Evolutionary conservation across 1,284 basidiomycete genomes (phyloP), one percentile per base, ranked within the genome.

Genomic region (Coniferiporia weirii): DNA sequence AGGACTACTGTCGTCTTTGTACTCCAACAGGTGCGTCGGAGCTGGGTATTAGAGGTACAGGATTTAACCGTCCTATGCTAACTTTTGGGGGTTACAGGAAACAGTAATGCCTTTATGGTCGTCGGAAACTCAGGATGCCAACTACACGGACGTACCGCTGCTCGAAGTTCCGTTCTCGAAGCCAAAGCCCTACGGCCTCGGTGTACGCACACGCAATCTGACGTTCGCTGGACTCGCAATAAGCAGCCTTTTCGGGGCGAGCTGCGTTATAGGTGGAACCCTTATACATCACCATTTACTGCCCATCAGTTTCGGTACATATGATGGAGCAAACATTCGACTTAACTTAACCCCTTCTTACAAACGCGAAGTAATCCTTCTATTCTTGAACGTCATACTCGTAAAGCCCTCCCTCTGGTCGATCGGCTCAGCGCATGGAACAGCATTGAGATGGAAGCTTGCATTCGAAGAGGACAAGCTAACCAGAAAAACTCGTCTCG

Each of bases 331-430:
- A 20, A 56, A 56, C 15, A 13, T 56, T 1, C 54, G 34, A 10
- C 36, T 56, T 46, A 56, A 12, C 5, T 9, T 48, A 17, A 20
- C 47, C 3, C 54, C 54, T 10, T 34, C 46, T 10, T 48, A 48
- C 12, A 20, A 36, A 3, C 54, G 54, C 17, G 54, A 56, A 34
- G 3, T 56, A 20, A 10, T 56, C 9, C 46, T 56, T 12, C 54
- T 56, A 13, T 27, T 49, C 12, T 19, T 56, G 3, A 56, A 56
- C n/a, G 4, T 48, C n/a, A 22, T 45, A 32, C 36, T 48, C 34
- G 54, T 56, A 27, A 56, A 56, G 35, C 15, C 36, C 19, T 56
- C 54, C 34, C 45, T 48, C 9, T 36, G 27, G 44, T 34, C 45
- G 19, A 19, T 43, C 32, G 34, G 54, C 10, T 15, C 10, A 19